Evolutionary conservation across 2,329 filamentous ascomycete genomes (phyloP).

Genomic region (Cyphellophora attinorum): DNA sequence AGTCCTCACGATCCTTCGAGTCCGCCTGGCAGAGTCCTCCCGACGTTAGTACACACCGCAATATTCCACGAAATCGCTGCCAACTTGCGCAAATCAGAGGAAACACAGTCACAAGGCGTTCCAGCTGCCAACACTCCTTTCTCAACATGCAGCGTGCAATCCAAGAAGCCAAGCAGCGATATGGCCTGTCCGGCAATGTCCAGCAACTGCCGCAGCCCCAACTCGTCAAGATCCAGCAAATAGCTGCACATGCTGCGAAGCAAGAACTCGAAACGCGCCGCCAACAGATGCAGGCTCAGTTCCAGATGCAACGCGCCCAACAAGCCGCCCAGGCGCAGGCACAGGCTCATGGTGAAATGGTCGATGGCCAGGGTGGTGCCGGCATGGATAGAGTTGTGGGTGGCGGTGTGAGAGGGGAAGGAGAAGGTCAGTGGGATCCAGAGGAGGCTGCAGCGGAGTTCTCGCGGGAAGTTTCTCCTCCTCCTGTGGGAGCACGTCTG

Average conservation of each 20-base stretch:
- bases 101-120: too few species aligned
- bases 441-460: too few species aligned
- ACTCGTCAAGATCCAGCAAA: background rate
- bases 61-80: too few species aligned
- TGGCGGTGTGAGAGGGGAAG: too few species aligned
- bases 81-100: too few species aligned
- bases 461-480: too few species aligned
- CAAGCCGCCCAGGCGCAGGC: slow-evolving; percentile 6
- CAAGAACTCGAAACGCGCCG: slow-evolving; percentile 9
- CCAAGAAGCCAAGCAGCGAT: background rate
- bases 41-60: too few species aligned
- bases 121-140: too few species aligned
- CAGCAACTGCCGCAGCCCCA: background rate
- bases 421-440: too few species aligned
- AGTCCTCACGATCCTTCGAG: too few species aligned
- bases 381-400: slow-evolving; percentile 12
- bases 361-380: slow-evolving; percentile 9
- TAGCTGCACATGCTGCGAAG: background rate
- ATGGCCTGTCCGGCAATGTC: background rate
- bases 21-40: too few species aligned
- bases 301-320: slow-evolving; percentile 5
- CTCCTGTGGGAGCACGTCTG: too few species aligned
- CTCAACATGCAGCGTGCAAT: background rate
- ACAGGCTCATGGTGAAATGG: slow-evolving; percentile 9
- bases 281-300: slow-evolving; percentile 11